Conservation (phyloP, 2,329 filamentous ascomycete genomes). For the Fusarium metavorans region DNA sequence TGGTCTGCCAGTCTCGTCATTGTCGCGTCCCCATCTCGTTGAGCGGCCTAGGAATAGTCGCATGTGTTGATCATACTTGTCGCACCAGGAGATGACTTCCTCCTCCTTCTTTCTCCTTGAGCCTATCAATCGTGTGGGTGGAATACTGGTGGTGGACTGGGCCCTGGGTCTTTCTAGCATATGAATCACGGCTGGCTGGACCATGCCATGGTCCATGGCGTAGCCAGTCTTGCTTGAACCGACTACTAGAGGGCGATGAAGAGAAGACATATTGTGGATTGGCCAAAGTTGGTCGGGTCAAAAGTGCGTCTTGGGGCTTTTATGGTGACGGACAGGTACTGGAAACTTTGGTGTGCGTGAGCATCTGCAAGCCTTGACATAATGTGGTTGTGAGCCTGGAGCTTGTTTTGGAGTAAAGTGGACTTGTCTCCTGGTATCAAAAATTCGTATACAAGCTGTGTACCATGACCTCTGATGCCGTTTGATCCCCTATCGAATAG, state of each 20-base stretch:
- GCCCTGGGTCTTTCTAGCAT: background rate
- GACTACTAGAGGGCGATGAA: background rate
- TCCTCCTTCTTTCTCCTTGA: background rate
- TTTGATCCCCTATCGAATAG: background rate
- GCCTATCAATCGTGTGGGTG: background rate
- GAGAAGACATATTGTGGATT: background rate
- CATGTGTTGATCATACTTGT: background rate
- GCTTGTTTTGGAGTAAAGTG: background rate
- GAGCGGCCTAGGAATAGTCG: background rate
- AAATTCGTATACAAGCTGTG: no score
- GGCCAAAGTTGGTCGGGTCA: background rate
- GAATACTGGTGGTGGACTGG: background rate
- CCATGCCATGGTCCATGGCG: background rate
- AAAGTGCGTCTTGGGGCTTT: background rate
- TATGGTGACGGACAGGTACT: background rate
- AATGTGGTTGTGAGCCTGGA: background rate
- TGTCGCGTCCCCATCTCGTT: background rate
- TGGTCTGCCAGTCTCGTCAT: background rate
- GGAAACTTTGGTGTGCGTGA: background rate
- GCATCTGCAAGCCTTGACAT: background rate
- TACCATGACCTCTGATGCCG: background rate
- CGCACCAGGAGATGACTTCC: background rate
- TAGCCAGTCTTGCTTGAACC: background rate
- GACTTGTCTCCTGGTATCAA: background rate
- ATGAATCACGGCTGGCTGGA: background rate